Evolutionary conservation across 495 filamentous ascomycete species (phyloP).

Genomic region (Pseudoneurospora amorphoporcata): DNA sequence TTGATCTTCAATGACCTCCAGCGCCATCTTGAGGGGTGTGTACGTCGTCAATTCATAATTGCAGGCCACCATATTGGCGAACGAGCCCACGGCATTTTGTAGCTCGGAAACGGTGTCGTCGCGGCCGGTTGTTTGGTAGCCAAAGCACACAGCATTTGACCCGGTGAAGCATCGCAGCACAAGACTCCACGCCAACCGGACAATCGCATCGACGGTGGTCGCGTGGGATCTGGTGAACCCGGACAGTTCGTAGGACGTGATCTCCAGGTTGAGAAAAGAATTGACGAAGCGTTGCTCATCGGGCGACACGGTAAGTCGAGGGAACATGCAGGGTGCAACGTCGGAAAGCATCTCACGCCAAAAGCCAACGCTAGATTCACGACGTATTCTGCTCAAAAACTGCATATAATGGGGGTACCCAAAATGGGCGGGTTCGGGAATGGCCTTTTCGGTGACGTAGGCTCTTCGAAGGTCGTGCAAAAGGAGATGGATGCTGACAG

Average conservation of each 20-base stretch:
- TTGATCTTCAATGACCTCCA: slow-evolving; percentile 27
- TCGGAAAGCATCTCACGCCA: slow-evolving; percentile 31
- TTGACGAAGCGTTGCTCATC: slow-evolving; percentile 21
- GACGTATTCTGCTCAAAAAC: slow-evolving; percentile 23
- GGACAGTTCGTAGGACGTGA: slow-evolving; percentile 24
- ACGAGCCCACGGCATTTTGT: slow-evolving; percentile 30
- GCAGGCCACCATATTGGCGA: slow-evolving; percentile 31
- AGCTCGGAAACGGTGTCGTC: slow-evolving; percentile 28
- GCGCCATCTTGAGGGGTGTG: slow-evolving; percentile 20
- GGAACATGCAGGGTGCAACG: slow-evolving; percentile 30
- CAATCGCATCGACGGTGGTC: slow-evolving; percentile 22
- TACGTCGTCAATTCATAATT: slow-evolving; percentile 21
- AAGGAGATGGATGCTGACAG: slow-evolving; percentile 31
- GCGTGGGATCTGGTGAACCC: slow-evolving; percentile 25
- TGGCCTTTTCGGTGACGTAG: slow-evolving; percentile 26
- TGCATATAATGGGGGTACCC: slow-evolving; percentile 30
- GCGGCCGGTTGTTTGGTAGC: slow-evolving; percentile 33
- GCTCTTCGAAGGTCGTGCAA: slow-evolving; percentile 30
- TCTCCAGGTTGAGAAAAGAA: slow-evolving; percentile 26
- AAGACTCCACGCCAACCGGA: slow-evolving; percentile 40
- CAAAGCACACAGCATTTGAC: slow-evolving; percentile 31
- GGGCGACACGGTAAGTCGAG: slow-evolving; percentile 18
- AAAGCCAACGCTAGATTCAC: slow-evolving; percentile 24
- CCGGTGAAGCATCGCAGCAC: slow-evolving; percentile 34
- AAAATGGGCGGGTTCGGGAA: slow-evolving; percentile 19